Evolutionary conservation across 129 eudicot genomes (phyloP), one percentile per base, ranked within the genome.

Genomic region (Smallanthus sonchifolius): DNA sequence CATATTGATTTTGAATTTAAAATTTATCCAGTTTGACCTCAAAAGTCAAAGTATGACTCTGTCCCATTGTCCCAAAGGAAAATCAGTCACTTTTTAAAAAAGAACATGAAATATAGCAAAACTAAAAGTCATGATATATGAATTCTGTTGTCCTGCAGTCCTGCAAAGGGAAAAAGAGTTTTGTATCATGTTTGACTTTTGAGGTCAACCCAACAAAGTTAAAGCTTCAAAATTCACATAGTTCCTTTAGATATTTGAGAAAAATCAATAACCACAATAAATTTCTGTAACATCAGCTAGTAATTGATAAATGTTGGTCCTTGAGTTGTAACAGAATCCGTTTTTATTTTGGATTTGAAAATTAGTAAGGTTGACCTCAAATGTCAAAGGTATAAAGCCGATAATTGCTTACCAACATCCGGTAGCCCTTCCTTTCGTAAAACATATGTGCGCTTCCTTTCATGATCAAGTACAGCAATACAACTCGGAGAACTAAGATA

Each of bases 381-480:
- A 57, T 16, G 73, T 65, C 65, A 75, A 51, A 75, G 45, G 49
- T 28, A 36, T 43, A 30, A 57, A 34, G 54, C 19, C 7, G 2
- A 60, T 32, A 77, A 67, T 35, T 16, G 17, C 92, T 79, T 86
- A 94, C 98, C 96, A 37, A 84, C 84, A 84, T 91, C 99, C 0
- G 93, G 99, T 19, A 94, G 87, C 57, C 99, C 97, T 75, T 88
- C 93, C 83, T 91, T 94, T 69, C 77, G 76, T 80, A 94, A 75
- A 14, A 91, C 93, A 43, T 79, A 86, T 2, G 97, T 94, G 68
- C 96, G 83, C 83, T 94, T 94, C 75, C 80, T 91, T 79, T 86
- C 96, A 67, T 94, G 99, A 83, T 94, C 99, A 57, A 94, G 87
- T 39, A 94, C 97, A 19, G 97, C 96, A 65, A 94, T 56, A n/a